phyloP scores from a whole-genome alignment of 1,139 yeast genomes.

The Kazachstania sp. region DNA sequence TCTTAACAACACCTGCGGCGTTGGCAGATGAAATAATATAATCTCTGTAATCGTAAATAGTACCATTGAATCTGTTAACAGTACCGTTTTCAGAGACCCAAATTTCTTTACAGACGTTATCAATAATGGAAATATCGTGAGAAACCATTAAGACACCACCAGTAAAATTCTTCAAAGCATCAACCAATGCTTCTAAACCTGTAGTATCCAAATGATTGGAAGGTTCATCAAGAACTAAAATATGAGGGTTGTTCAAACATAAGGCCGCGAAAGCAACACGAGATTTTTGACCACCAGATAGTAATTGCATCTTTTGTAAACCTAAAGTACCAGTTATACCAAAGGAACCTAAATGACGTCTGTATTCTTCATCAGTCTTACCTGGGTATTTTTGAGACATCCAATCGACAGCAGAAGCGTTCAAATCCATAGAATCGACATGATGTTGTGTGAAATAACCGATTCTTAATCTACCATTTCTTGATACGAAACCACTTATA shows the following conservation, averaged over 20 bases:
- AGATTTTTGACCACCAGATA: conserved; percentile 98
- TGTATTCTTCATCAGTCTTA: conserved; percentile 89
- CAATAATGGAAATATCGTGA: conserved; percentile 89
- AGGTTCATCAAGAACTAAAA: conserved; percentile 92
- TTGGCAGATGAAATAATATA: conserved; percentile 73
- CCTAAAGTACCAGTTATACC: conserved; percentile 95
- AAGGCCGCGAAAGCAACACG: conserved; percentile 96
- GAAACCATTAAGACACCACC: conserved; percentile 98
- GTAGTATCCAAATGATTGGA: conserved; percentile 97
- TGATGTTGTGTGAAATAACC: conserved; percentile 99
- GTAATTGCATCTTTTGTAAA: conserved; percentile 75
- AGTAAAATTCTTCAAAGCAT: conserved; percentile 75
- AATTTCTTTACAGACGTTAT: conserved; percentile 80
- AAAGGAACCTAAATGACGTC: conserved; percentile 92
- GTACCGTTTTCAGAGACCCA: conserved; percentile 90
- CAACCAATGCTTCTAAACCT: conserved; percentile 91
- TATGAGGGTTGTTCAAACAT: conserved; percentile 86
- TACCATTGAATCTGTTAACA: conserved; percentile 74
- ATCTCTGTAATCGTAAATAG: conserved; percentile 81
- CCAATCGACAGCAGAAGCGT: conserved; percentile 88
- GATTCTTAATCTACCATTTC: conserved; percentile 79
- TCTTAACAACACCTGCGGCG: conserved; percentile 79
- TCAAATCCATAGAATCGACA: conserved; percentile 93
- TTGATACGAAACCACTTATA: conserved; percentile 60
- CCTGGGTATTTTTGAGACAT: conserved; percentile 88